Evolutionary conservation across 495 filamentous ascomycete species (phyloP), one percentile per base, ranked within the genome.

Genomic region (Wilcoxina mikolae): DNA sequence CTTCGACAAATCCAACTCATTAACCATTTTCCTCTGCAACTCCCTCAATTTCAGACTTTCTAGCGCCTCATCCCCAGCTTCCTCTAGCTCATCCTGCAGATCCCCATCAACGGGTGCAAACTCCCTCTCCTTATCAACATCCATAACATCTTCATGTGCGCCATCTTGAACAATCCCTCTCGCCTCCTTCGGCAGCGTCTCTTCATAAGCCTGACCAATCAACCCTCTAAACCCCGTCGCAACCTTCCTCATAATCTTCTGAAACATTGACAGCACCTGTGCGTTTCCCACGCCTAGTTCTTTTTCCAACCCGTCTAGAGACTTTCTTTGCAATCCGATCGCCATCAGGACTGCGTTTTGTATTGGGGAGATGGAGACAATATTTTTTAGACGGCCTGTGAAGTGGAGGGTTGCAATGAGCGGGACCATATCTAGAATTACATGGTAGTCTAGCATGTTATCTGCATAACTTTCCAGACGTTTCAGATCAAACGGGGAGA

Each of bases 381-480:
- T 72, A 41, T 71, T 68, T 56, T 72, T 79, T 2, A 96, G 70
- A 17, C 79, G 77, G 50, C 85, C 84, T 5, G 76, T 76, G 70
- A 99, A 95, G 74, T 87, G 91, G 35, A 88, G 77, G 5, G 75
- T 71, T 4, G 93, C 78, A 48, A 96, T 78, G 4, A 71, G 74
- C 1, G 93, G 93, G 56, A 96, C 73, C 68, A 99, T 78, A 64
- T 99, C 93, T 29, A 96, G 74, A 52, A 99, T 91, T 59, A 95
- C 90, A 67, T 95, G 93, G 71, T 95, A 94, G 65, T 99, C 93
- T 17, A 99, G 76, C 69, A 95, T 82, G 65, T 94, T 95, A 69
- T 91, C 93, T 10, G 91, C 85, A 63, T 96, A 99, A 55, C 83
- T 85, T 64, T 95, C 90, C 26, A 96, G 74, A 27, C 93, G 81